phyloP scores from a whole-genome alignment of 805 yeast species.

The Zygotorulaspora chibaensis region DNA sequence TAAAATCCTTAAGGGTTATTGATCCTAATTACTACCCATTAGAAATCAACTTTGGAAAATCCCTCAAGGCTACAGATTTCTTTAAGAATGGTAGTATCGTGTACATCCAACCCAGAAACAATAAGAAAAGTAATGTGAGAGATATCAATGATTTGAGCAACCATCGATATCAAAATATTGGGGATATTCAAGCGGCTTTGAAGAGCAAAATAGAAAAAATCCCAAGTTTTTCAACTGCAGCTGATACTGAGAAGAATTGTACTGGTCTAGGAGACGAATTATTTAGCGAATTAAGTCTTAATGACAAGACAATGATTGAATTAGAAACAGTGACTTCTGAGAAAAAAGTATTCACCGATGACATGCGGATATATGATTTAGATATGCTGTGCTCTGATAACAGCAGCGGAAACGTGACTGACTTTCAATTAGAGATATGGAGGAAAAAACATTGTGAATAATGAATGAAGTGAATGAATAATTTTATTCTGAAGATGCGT shows the following conservation, averaged over 20 bases:
- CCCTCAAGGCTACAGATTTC: constrained; percentile 23
- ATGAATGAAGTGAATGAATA: not conserved
- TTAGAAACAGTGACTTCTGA: constrained; percentile 6
- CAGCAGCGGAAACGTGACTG: constrained; percentile 20
- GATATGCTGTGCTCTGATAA: constrained; percentile 26
- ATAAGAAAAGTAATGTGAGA: not conserved
- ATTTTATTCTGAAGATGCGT: too few species aligned
- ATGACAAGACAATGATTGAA: constrained; percentile 20
- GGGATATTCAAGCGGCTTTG: constrained; percentile 14
- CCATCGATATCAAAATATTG: constrained; percentile 1
- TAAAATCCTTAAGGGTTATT: constrained; percentile 44
- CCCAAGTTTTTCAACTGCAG: too few species aligned
- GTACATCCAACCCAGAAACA: constrained; percentile 21
- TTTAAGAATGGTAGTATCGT: constrained; percentile 30
- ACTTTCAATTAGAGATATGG: constrained; percentile 30
- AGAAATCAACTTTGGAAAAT: constrained; percentile 37
- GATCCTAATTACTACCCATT: constrained; percentile 51
- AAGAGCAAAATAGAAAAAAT: constrained; percentile 10
- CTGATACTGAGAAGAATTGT: not conserved
- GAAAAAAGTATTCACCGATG: constrained; percentile 2
- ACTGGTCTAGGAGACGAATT: not conserved
- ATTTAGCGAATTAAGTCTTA: constrained; percentile 7
- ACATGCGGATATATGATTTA: constrained; percentile 13
- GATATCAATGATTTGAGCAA: not conserved
- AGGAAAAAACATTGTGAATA: constrained; percentile 15